Evolutionary conservation across 192 early-diverging fungal genomes (phyloP), one percentile per base, ranked within the genome.

Genomic region (Umbelopsis ramanniana): DNA sequence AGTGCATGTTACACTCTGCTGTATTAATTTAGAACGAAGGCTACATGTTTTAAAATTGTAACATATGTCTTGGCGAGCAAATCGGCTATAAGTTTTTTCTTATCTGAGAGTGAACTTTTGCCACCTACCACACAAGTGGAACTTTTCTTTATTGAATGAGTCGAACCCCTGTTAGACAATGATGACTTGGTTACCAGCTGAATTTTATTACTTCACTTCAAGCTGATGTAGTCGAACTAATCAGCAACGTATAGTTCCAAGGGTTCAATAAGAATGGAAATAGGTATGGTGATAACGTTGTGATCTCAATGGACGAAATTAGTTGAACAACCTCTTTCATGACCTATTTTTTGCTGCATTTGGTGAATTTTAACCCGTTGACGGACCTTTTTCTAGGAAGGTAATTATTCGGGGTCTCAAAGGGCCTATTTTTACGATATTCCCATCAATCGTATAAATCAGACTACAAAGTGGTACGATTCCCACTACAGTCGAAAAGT

Each of bases 271-370:
- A 3, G 29, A 29, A 29, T 29, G 29, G n/a, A n/a, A n/a, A n/a
- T n/a, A n/a, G n/a, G 29, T 29, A 29, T 29, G 29, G 29, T 29
- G 29, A 29, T 29, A 29, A 29, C 29, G 29, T 29, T 29, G 29
- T 3, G 29, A 29, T 29, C 29, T 3, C 1, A 2, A 29, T 29
- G 29, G 1, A 29, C 29, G 29, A 29, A 29, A 29, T 43, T 12
- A 43, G 11, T 4, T 43, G 40, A 43, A 43, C 40, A 43, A 43
- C 11, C 40, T 43, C 6, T 43, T 12, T 50, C 15, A 50, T 50
- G 48, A 50, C n/a, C 48, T 50, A 50, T 50, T 50, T 50, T 50
- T 50, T 50, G 48, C 48, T 50, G n/a, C 48, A 50, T 50, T 50
- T 50, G 48, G 48, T 21, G 48, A 50, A 50, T n/a, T 50, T 50